Evolutionary conservation across 176 grass and related monocot species (phyloP).

Genomic region (Musa troglodytarum): DNA sequence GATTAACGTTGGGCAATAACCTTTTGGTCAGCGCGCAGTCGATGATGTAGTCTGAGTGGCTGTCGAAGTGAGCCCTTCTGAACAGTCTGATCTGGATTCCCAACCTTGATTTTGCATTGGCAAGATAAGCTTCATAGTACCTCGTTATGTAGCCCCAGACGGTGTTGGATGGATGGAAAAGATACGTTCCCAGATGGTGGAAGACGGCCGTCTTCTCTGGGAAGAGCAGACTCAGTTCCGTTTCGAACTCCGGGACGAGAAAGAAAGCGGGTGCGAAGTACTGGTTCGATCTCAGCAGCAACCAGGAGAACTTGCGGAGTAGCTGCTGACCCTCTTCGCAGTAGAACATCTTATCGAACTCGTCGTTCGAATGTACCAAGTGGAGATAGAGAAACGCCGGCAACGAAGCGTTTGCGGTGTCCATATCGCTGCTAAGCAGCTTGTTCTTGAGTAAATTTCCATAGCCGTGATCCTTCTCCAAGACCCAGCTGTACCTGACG

Average conservation of each 20-base stretch:
- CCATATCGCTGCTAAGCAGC: background rate
- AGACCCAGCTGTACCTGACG: background rate
- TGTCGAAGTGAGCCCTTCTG: background rate
- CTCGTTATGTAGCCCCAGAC: slow-evolving; percentile 6
- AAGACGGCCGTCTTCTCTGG: slow-evolving; percentile 1
- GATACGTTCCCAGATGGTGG: slow-evolving; percentile 1
- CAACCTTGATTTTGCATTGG: background rate
- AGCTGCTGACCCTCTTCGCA: background rate
- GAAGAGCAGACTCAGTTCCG: background rate
- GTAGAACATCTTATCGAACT: background rate
- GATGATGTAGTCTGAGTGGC: background rate
- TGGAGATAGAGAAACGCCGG: background rate
- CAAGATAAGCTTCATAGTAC: slow-evolving; percentile 4
- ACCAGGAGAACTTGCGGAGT: background rate
- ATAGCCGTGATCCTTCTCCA: background rate
- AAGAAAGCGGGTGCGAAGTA: slow-evolving; percentile 3
- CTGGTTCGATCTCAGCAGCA: slow-evolving; percentile 1
- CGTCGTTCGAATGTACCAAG: background rate
- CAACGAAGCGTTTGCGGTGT: background rate
- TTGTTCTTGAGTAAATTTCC: slow-evolving; percentile 10
- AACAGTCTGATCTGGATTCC: slow-evolving; percentile 1
- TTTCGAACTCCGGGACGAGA: background rate
- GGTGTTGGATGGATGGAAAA: background rate
- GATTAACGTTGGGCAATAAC: background rate
- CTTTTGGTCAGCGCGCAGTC: background rate